Conservation (phyloP, 2,329 filamentous ascomycete genomes). For the Thermoascus crustaceus region DNA sequence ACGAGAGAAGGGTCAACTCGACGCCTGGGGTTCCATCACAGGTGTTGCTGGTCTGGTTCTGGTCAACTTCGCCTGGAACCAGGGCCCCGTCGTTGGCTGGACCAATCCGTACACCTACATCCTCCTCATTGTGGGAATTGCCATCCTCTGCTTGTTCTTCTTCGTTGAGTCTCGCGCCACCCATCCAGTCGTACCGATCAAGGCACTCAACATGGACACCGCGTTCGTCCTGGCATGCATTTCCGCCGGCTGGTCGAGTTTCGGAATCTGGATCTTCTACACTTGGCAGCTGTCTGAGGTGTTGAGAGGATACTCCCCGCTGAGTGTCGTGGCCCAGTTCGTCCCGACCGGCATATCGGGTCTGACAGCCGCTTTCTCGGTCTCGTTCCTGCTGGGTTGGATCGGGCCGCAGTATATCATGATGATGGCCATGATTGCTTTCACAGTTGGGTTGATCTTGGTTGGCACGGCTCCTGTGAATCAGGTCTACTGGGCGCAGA, state of each 20-base stretch:
- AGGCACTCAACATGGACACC: conserved; percentile 12
- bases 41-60: conserved; percentile 44
- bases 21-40: conserved; percentile 36
- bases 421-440: conserved; percentile 20
- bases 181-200: conserved; percentile 4
- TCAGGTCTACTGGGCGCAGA: conserved; percentile 34
- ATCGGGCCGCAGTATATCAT: conserved; percentile 19
- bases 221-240: conserved; percentile 34
- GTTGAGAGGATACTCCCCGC: conserved; percentile 15
- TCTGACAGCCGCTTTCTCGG: conserved; percentile 22
- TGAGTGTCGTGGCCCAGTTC: conserved; percentile 24
- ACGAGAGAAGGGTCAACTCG: conserved; percentile 20
- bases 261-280: conserved; percentile 37
- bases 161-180: conserved; percentile 3
- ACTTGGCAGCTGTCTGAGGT: conserved; percentile 25
- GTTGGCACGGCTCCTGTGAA: conserved; percentile 28
- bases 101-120: conserved; percentile 35
- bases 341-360: conserved; percentile 22
- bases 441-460: conserved; percentile 25
- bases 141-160: conserved; percentile 22
- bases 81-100: conserved; percentile 42
- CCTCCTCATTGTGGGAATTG: conserved; percentile 37
- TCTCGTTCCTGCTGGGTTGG: conserved; percentile 16
- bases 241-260: conserved; percentile 33
- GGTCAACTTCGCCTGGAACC: conserved; percentile 49